phyloP scores from a whole-genome alignment of 2,329 filamentous ascomycete genomes.

The Ophiostoma quercus region DNA sequence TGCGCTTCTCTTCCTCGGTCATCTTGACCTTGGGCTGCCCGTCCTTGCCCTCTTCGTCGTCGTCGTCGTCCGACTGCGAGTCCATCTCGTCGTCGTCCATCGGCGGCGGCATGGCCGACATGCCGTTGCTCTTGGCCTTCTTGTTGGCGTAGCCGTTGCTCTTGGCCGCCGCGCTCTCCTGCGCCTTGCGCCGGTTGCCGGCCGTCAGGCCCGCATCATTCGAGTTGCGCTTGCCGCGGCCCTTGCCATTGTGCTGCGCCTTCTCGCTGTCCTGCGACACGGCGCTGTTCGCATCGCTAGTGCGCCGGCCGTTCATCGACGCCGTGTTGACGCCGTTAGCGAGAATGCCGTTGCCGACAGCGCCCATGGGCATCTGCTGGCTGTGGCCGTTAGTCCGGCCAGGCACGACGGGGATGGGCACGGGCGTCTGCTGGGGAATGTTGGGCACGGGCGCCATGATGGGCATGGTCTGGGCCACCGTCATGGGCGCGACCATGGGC shows the following conservation, averaged over 20 bases:
- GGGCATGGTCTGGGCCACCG: conserved; percentile 5
- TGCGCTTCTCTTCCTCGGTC: conserved; percentile 97
- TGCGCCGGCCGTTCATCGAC: conserved; percentile 52
- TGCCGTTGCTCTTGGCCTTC: conserved; percentile 57
- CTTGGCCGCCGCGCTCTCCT: conserved; percentile 50
- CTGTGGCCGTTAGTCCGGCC: conserved; percentile 26
- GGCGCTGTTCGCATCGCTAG: conserved; percentile 64
- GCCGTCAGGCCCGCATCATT: conserved; percentile 37
- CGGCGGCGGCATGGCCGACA: not conserved
- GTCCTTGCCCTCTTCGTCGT: conserved; percentile 50
- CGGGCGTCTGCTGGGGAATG: conserved; percentile 15
- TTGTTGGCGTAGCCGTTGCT: conserved; percentile 68
- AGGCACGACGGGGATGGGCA: conserved; percentile 27
- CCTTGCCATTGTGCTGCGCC: conserved; percentile 58
- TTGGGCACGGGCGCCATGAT: not conserved
- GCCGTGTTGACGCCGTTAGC: conserved; percentile 28
- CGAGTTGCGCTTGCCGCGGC: conserved; percentile 63
- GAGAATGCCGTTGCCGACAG: not conserved
- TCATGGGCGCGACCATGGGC: conserved; percentile 41
- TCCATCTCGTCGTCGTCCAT: conserved; percentile 30
- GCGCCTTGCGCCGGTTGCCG: conserved; percentile 71
- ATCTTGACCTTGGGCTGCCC: conserved; percentile 69
- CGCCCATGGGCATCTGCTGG: conserved; percentile 24
- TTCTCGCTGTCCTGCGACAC: conserved; percentile 69
- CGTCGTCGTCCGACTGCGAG: conserved; percentile 40